A percentile compares a stretch with the other conserved stretches of the same genome.
Evolutionary conservation across 768 basidiomycete species (phyloP).

Genomic region (Panellus pusillus): DNA sequence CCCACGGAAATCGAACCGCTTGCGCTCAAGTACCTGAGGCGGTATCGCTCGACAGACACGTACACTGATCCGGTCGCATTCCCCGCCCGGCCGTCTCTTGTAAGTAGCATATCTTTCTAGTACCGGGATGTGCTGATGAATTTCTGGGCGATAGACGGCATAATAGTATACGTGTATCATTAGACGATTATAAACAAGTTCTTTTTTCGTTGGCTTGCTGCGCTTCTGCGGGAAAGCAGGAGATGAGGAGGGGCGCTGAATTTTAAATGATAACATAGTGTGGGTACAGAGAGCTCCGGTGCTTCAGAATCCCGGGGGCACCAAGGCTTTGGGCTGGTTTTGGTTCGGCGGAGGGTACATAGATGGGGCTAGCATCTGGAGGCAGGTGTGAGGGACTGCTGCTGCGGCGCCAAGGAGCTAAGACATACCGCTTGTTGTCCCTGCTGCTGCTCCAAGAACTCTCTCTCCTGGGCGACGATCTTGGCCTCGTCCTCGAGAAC

Average conservation of each 20-base stretch:
- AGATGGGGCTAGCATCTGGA: constrained; percentile 74
- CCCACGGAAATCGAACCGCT: constrained; percentile 84
- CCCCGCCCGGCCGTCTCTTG: constrained; percentile 15
- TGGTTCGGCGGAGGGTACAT: constrained; percentile 48
- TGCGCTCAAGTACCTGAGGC: constrained; percentile 87
- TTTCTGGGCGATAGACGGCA: background rate
- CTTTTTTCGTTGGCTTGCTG: constrained; percentile 9
- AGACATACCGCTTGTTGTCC: constrained; percentile 82
- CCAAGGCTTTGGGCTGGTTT: constrained; percentile 57
- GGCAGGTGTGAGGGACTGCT: constrained; percentile 13
- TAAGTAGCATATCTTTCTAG: constrained; percentile 8
- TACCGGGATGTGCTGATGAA: background rate
- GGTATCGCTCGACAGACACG: constrained; percentile 86
- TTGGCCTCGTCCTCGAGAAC: constrained; percentile 96
- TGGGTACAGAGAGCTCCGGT: constrained; percentile 14
- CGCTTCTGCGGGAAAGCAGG: constrained; percentile 9
- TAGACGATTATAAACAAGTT: constrained; percentile 11
- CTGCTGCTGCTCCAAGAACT: constrained; percentile 90
- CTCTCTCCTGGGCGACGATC: constrained; percentile 90
- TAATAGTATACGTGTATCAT: constrained; percentile 11
- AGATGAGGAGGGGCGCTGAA: background rate
- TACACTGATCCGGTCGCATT: constrained; percentile 20
- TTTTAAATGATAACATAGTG: constrained; percentile 7
- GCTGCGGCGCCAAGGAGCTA: constrained; percentile 1
- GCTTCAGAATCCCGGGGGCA: constrained; percentile 63